Percentiles rank a stretch among this genome's conserved stretches.
phyloP scores from a whole-genome alignment of 2,329 filamentous ascomycete genomes.

The Blumeria hordei region DNA sequence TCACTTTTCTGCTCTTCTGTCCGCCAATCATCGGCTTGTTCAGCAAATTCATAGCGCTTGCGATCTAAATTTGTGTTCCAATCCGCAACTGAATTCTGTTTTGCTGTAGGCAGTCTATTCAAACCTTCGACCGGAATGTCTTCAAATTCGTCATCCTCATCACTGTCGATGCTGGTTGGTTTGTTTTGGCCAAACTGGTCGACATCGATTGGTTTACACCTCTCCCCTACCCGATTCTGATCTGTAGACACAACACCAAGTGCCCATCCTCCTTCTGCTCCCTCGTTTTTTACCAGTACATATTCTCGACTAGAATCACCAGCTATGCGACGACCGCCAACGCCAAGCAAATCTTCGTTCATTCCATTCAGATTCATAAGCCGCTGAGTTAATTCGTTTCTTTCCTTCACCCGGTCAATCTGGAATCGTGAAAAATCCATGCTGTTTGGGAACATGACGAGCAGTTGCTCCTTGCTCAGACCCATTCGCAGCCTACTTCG shows the following conservation, averaged over 20 bases:
- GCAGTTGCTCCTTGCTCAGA: constrained; percentile 83
- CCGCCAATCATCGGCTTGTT: too few species aligned
- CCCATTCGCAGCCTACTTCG: constrained; percentile 84
- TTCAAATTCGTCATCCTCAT: constrained; percentile 30
- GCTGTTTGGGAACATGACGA: constrained; percentile 87
- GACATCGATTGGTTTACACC: constrained; percentile 78
- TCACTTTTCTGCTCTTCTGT: too few species aligned
- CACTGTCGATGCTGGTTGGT: constrained; percentile 31
- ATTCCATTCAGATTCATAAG: constrained; percentile 89
- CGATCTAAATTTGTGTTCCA: neutral
- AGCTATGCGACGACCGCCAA: constrained; percentile 39
- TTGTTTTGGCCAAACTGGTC: constrained; percentile 39
- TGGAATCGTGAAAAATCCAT: constrained; percentile 96
- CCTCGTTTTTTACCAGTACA: constrained; percentile 85
- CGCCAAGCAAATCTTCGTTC: constrained; percentile 43
- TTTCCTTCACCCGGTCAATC: constrained; percentile 76
- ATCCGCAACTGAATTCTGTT: neutral
- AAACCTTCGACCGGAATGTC: constrained; percentile 16
- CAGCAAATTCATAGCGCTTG: too few species aligned
- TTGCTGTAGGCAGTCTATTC: constrained; percentile 14
- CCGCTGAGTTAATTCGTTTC: constrained; percentile 83
- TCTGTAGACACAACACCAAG: constrained; percentile 77
- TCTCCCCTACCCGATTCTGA: constrained; percentile 46
- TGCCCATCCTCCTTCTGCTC: constrained; percentile 87
- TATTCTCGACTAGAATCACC: constrained; percentile 84